Base-by-base conservation (phyloP, 2,329 filamentous ascomycete genomes). In the Colletotrichum echinochloae region DNA sequence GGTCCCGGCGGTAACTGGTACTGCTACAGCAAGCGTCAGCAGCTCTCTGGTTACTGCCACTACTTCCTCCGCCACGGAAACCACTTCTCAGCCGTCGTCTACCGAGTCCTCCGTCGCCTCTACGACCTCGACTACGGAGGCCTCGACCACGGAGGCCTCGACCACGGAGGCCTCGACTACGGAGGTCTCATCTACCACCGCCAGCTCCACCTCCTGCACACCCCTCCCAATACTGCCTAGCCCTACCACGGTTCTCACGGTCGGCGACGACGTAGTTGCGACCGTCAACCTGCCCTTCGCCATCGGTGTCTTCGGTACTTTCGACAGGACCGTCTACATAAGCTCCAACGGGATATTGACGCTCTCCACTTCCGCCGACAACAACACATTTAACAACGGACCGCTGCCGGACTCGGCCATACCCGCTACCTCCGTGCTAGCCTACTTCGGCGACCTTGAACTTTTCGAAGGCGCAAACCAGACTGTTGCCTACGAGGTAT, bases 281-380 rank as follows among this genome's bases (percentile, higher is more conserved):
- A 35, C 26, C 20, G 14, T 35, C 20, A 44, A 30, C 11, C 37
- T 64, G 1, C 51, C 61, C 18, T 64, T 64, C 5, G 28, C 51
- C 14, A 23, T 64, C 6, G 49, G 37, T 1, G 39, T 56, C 16
- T 64, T 56, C 37, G 49, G 49, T 14, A 9, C 39, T 0, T 39
- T 16, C 14, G 61, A 39, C 4, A 37, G 28, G n/a, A 57, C 30
- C 16, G 41, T 65, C 14, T 65, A 37, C 20, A 52, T 33, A 14
- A 57, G 62, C 52, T 28, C 35, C 28, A 65, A 65, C 41, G 62
- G 62, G 6, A 33, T 28, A 11, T 35, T 64, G 3, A 56, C 61
- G 30, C 30, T 33, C 9, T 39, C 56, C 20, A 20, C 18, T 6
- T 37, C n/a, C 16, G n/a, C 49, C n/a, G 11, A 1, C 5, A 65